phyloP scores from a whole-genome alignment of 177 flowering plant species.

The Vitis hybrid region DNA sequence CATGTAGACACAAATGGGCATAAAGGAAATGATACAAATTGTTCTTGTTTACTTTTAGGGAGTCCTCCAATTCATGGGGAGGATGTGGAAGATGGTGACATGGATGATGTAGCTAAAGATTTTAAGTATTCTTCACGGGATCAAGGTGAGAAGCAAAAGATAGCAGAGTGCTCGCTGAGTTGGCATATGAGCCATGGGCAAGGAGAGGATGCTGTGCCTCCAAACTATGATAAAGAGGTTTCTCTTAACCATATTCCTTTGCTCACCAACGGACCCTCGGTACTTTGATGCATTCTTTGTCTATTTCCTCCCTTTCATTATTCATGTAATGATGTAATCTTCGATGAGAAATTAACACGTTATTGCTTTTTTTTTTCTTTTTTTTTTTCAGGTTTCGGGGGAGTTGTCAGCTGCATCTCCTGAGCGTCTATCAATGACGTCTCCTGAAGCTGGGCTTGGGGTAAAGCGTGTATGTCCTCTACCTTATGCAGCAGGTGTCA shows the following conservation, averaged over 20 bases:
- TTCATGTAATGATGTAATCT: no score
- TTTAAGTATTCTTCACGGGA: background rate
- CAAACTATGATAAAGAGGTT: conserved; percentile 21
- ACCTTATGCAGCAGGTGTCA: background rate
- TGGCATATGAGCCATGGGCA: conserved; percentile 14
- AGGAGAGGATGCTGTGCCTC: conserved; percentile 15
- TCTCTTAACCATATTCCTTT: conserved; percentile 20
- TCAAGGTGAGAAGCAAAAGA: conserved; percentile 10
- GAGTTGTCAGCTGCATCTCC: conserved; percentile 22
- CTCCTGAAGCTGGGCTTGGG: conserved; percentile 16
- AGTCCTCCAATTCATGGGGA: conserved; percentile 23
- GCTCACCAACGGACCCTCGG: conserved; percentile 11
- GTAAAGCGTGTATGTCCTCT: conserved; percentile 10
- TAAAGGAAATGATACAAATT: background rate
- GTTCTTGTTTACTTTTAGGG: conserved; percentile 10
- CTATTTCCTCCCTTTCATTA: background rate
- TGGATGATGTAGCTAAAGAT: conserved; percentile 3
- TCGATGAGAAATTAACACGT: no score
- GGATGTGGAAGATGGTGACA: conserved; percentile 10
- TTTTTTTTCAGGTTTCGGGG: conserved; percentile 12
- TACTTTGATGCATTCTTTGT: background rate
- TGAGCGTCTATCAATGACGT: conserved; percentile 16
- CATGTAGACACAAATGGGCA: background rate
- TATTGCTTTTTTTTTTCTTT: background rate
- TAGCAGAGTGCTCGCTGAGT: conserved; percentile 7